Conservation (phyloP, 306 rosid genomes). For the Sindora glabra region DNA sequence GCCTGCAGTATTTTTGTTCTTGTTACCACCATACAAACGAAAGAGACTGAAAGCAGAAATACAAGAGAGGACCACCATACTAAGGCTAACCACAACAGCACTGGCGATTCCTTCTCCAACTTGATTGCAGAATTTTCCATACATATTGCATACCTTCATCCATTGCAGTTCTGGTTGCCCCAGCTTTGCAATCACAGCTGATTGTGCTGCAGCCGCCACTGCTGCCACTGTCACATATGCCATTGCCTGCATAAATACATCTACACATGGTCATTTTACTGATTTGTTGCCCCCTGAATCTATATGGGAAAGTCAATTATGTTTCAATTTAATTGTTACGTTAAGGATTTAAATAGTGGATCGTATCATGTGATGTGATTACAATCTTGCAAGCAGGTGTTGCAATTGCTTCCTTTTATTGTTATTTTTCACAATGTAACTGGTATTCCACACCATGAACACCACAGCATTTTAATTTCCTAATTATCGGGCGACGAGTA, state of each 20-base stretch:
- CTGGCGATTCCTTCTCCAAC: slow-evolving; percentile 72
- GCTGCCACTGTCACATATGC: slow-evolving; percentile 67
- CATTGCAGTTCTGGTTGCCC: slow-evolving; percentile 84
- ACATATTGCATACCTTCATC: slow-evolving; percentile 67
- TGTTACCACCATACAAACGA: slow-evolving; percentile 60
- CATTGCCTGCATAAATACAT: slow-evolving; percentile 42
- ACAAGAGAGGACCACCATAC: slow-evolving; percentile 55
- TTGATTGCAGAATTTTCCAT: slow-evolving; percentile 83
- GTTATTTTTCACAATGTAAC: too few species aligned
- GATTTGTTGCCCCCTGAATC: too few species aligned
- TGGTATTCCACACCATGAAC: too few species aligned
- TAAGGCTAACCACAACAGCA: slow-evolving; percentile 50
- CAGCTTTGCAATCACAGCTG: slow-evolving; percentile 55
- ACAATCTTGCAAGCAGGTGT: too few species aligned
- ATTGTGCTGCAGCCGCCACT: slow-evolving; percentile 57
- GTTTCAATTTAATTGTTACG: too few species aligned
- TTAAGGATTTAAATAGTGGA: too few species aligned
- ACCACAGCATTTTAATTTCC: too few species aligned
- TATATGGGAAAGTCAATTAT: too few species aligned
- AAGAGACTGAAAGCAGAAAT: slow-evolving; percentile 84
- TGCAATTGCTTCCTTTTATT: too few species aligned
- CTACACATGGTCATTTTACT: neutral
- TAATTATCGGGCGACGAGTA: too few species aligned
- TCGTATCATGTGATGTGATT: too few species aligned
- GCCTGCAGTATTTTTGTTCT: slow-evolving; percentile 32